Conservation (phyloP, 2,329 filamentous ascomycete species). For the Colletotrichum liriopes region DNA sequence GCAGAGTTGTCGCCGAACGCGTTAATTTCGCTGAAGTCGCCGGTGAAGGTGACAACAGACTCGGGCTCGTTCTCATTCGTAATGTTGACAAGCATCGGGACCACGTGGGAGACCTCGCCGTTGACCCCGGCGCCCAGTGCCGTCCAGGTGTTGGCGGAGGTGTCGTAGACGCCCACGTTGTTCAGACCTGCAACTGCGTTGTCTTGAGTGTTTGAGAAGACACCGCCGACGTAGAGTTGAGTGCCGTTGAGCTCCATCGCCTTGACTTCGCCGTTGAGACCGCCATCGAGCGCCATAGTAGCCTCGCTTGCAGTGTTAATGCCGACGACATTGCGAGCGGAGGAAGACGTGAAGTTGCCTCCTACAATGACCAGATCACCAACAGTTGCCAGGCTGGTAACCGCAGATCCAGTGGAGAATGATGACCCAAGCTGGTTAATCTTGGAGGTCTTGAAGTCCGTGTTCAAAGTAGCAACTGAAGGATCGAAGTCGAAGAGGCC, state of each 20-base stretch:
- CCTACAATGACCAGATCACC: slow-evolving; percentile 81
- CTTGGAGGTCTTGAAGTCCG: slow-evolving; percentile 78
- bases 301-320: slow-evolving; percentile 76
- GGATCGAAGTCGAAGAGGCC: slow-evolving; percentile 93
- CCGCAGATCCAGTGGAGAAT: slow-evolving; percentile 77
- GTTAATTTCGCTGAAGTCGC: slow-evolving; percentile 82
- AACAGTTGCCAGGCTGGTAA: slow-evolving; percentile 78
- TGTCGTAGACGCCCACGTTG: slow-evolving; percentile 84
- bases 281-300: slow-evolving; percentile 75
- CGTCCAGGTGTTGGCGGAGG: slow-evolving; percentile 78
- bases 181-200: slow-evolving; percentile 76
- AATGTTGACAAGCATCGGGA: slow-evolving; percentile 85
- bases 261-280: slow-evolving; percentile 85
- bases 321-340: slow-evolving; percentile 83
- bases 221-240: slow-evolving; percentile 85
- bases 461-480: slow-evolving; percentile 68
- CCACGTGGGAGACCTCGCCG: slow-evolving; percentile 81
- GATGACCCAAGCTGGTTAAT: slow-evolving; percentile 83
- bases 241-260: slow-evolving; percentile 78
- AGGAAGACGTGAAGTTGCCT: slow-evolving; percentile 84
- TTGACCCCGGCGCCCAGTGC: slow-evolving; percentile 89
- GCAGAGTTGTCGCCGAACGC: slow-evolving; percentile 76
- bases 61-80: slow-evolving; percentile 76
- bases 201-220: slow-evolving; percentile 82
- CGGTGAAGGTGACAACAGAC: slow-evolving; percentile 83